Conservation (phyloP, 192 early-diverging fungal species). For the Funneliformis mosseae region DNA sequence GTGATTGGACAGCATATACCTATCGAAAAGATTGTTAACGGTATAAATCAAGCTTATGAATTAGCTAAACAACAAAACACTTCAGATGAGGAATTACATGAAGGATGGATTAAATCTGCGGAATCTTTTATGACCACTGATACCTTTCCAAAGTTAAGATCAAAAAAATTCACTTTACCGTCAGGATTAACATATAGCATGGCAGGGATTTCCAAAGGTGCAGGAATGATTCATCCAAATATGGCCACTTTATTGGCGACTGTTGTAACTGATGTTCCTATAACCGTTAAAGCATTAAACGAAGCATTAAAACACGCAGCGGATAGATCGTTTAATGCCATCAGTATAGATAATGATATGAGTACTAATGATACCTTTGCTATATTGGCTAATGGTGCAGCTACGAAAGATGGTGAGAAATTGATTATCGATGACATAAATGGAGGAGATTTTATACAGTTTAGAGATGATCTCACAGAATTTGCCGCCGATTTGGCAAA, state of each 20-base stretch:
- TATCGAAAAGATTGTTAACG: constrained; percentile 79
- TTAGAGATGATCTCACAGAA: constrained; percentile 72
- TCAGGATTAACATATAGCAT: constrained; percentile 64
- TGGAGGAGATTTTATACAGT: constrained; percentile 63
- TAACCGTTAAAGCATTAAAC: constrained; percentile 67
- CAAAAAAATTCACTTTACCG: constrained; percentile 54
- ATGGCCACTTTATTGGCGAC: constrained; percentile 94
- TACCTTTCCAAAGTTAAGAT: constrained; percentile 93
- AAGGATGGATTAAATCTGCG: constrained; percentile 79
- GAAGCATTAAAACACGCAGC: constrained; percentile 78
- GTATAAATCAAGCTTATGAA: constrained; percentile 54
- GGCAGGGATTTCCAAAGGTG: constrained; percentile 95
- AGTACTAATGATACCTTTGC: constrained; percentile 95
- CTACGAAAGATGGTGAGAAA: constrained; percentile 38
- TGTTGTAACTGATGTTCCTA: constrained; percentile 81
- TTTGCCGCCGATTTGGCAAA: constrained; percentile 88
- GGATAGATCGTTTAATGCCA: constrained; percentile 93
- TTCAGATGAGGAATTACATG: constrained; percentile 51
- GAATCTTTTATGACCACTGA: constrained; percentile 97
- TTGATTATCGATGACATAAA: constrained; percentile 43
- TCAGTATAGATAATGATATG: constrained; percentile 95
- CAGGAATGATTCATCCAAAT: constrained; percentile 98
- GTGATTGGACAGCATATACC: constrained; percentile 93
- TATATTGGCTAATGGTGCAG: constrained; percentile 85
- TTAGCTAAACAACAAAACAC: constrained; percentile 26